Evolutionary conservation across 306 rosid genomes (phyloP).

Genomic region (Bauhinia variegata): DNA sequence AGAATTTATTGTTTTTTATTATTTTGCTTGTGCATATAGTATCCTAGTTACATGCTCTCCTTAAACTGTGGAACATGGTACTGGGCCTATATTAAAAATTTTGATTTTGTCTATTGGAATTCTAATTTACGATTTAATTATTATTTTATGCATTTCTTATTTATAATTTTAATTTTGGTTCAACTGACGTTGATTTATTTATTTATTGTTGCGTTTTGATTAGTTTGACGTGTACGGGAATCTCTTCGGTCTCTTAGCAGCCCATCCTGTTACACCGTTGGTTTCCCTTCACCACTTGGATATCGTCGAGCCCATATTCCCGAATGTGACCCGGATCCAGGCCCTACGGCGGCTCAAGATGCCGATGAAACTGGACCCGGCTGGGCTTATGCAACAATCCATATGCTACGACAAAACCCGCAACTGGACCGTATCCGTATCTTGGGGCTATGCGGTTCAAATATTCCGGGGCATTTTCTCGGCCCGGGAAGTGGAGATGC

Average conservation of each 20-base stretch:
- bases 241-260: slow-evolving; percentile 70
- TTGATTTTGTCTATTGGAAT: too few species aligned
- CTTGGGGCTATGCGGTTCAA: slow-evolving; percentile 82
- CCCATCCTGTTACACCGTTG: slow-evolving; percentile 70
- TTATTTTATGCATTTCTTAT: too few species aligned
- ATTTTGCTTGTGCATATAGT: too few species aligned
- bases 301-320: slow-evolving; percentile 71
- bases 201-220: too few species aligned
- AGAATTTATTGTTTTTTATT: too few species aligned
- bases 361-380: slow-evolving; percentile 63
- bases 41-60: too few species aligned
- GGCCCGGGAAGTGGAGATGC: slow-evolving; percentile 66
- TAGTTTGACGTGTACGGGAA: slow-evolving; percentile 79
- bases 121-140: too few species aligned
- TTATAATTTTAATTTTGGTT: neutral
- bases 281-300: slow-evolving; percentile 83
- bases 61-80: too few species aligned
- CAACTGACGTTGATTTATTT: neutral
- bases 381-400: slow-evolving; percentile 69
- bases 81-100: too few species aligned
- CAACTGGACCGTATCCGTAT: slow-evolving; percentile 66
- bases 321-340: slow-evolving; percentile 45
- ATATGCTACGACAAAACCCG: slow-evolving; percentile 67
- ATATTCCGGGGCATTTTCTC: slow-evolving; percentile 61
- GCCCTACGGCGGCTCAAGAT: slow-evolving; percentile 52